phyloP scores from a whole-genome alignment of 129 eudicot genomes.

The Lonicera japonica region DNA sequence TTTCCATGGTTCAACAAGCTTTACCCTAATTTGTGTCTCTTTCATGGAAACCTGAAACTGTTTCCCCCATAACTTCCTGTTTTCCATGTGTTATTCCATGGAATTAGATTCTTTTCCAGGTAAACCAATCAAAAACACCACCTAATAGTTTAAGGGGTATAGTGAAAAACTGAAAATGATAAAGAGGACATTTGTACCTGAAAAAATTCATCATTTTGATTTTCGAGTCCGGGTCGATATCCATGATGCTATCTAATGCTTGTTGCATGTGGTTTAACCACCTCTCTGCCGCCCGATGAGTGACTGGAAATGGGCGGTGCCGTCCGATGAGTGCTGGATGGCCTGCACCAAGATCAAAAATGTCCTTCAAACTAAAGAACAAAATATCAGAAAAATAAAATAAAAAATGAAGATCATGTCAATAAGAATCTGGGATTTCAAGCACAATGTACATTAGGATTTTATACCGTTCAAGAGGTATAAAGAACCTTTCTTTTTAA shows the following conservation, averaged over 20 bases:
- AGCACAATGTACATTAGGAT: no score
- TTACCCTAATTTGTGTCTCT: no score
- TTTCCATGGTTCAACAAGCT: no score
- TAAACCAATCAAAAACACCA: neutral
- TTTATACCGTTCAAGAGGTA: no score
- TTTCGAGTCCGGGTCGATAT: slow-evolving; percentile 76
- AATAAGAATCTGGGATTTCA: no score
- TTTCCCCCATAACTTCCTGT: no score
- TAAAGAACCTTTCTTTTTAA: no score
- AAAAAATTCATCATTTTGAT: slow-evolving; percentile 85
- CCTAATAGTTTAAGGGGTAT: neutral
- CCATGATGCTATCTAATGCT: slow-evolving; percentile 58
- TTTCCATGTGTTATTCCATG: no score
- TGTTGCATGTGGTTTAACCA: slow-evolving; percentile 97
- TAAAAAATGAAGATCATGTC: no score
- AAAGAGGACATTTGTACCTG: slow-evolving; percentile 34
- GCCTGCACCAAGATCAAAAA: slow-evolving; percentile 40
- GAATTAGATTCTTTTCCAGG: neutral
- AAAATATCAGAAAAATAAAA: no score
- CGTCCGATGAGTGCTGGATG: slow-evolving; percentile 98
- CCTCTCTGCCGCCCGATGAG: slow-evolving; percentile 88
- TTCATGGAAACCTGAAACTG: no score
- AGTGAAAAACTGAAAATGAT: neutral
- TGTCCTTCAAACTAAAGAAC: no score
- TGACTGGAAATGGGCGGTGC: slow-evolving; percentile 94